Percentiles rank a stretch among this genome's conserved stretches.
phyloP scores from a whole-genome alignment of 345 rosid species.

The Syzygium aromaticum region DNA sequence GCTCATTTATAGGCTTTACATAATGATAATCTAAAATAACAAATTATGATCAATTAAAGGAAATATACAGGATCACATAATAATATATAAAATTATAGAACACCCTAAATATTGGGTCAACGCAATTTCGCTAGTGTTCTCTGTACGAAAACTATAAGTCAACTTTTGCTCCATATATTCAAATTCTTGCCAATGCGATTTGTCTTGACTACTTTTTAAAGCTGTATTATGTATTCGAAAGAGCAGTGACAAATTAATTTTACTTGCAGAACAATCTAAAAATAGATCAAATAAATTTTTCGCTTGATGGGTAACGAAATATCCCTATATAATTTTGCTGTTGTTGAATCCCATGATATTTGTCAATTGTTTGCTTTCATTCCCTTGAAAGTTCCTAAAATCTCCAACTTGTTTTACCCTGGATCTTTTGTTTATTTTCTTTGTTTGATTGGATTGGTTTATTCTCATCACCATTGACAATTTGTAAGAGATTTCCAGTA shows the following conservation, averaged over 20 bases:
- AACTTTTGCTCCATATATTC: neutral
- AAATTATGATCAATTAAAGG: no score
- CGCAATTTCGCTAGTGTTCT: neutral
- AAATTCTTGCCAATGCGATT: neutral
- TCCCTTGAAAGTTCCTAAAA: neutral
- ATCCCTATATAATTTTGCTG: neutral
- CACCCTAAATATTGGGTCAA: neutral
- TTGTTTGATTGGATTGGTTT: neutral
- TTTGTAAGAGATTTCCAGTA: neutral
- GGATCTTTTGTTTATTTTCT: neutral
- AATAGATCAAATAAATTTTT: neutral
- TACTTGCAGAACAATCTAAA: neutral
- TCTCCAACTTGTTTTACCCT: neutral
- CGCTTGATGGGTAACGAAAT: neutral
- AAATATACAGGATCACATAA: no score
- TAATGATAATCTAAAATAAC: no score
- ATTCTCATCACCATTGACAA: neutral
- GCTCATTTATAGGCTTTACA: no score
- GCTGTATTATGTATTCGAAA: neutral
- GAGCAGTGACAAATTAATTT: neutral
- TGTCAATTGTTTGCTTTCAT: neutral
- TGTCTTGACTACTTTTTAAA: neutral
- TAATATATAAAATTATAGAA: no score
- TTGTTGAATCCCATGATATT: neutral
- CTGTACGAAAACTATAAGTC: neutral